Evolutionary conservation across 2,329 filamentous ascomycete species (phyloP).

Genomic region (Chalaropsis thielavioides): DNA sequence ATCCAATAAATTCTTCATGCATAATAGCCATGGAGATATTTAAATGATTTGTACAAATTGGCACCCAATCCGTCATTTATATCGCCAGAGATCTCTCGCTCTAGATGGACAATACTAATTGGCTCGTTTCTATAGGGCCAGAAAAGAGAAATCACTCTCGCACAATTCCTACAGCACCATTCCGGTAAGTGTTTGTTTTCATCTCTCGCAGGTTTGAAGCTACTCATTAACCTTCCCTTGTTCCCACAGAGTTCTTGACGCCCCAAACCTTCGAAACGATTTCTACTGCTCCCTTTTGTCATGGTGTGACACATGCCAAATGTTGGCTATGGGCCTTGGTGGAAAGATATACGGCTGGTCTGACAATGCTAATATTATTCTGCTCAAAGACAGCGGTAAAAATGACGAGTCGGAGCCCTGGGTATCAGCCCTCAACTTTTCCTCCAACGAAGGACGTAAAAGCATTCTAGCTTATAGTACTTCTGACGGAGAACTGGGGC

Average conservation of each 20-base stretch:
- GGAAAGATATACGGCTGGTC: slow-evolving; percentile 80
- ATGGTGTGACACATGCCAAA: slow-evolving; percentile 60
- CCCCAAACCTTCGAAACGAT: slow-evolving; percentile 77
- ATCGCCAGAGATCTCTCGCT: neutral
- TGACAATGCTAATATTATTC: slow-evolving; percentile 52
- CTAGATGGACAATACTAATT: neutral
- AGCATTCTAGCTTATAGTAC: slow-evolving; percentile 76
- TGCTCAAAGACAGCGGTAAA: slow-evolving; percentile 30
- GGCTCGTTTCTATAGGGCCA: neutral
- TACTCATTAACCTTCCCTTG: neutral
- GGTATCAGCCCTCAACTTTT: slow-evolving; percentile 82
- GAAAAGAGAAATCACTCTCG: neutral
- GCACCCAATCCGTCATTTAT: too few species aligned
- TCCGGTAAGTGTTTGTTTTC: slow-evolving; percentile 12
- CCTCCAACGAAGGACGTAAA: slow-evolving; percentile 58
- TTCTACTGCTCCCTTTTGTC: slow-evolving; percentile 89
- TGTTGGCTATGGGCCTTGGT: slow-evolving; percentile 70
- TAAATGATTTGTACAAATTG: too few species aligned
- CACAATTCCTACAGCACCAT: slow-evolving; percentile 15
- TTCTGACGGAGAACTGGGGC: slow-evolving; percentile 57
- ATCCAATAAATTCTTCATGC: neutral
- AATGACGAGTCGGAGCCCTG: slow-evolving; percentile 27
- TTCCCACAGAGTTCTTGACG: slow-evolving; percentile 57
- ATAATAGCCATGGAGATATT: too few species aligned
- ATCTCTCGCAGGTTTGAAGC: slow-evolving; percentile 19